A percentile compares a stretch with the other conserved stretches of the same genome.
phyloP scores from a whole-genome alignment of 1,139 yeast species.

The Pichia terricola region DNA sequence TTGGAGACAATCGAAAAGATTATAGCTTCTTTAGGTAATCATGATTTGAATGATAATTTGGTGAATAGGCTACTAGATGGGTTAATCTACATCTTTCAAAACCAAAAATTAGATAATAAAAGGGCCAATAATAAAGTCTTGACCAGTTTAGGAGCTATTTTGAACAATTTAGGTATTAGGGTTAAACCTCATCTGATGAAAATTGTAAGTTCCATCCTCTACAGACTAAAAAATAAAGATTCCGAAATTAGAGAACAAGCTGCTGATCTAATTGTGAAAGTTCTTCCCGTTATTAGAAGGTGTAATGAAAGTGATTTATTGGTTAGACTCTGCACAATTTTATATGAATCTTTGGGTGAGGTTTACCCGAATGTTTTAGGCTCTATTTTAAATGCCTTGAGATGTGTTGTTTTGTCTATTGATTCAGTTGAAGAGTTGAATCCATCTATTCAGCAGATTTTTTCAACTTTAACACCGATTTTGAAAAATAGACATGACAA shows the following conservation, averaged over 20 bases:
- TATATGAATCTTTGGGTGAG: constrained; percentile 91
- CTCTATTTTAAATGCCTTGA: constrained; percentile 66
- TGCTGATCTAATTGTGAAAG: constrained; percentile 61
- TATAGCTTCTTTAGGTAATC: constrained; percentile 36
- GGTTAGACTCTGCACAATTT: constrained; percentile 59
- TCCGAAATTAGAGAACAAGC: constrained; percentile 79
- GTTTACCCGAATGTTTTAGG: constrained; percentile 92
- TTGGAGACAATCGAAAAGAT: constrained; percentile 56
- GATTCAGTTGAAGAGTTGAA: constrained; percentile 44
- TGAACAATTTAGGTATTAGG: constrained; percentile 59
- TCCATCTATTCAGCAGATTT: constrained; percentile 75
- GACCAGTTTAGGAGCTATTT: constrained; percentile 56
- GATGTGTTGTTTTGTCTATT: constrained; percentile 39
- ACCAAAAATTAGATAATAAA: constrained; percentile 33
- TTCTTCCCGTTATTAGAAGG: constrained; percentile 57
- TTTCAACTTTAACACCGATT: constrained; percentile 88
- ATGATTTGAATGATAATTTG: constrained; percentile 44
- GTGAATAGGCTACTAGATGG: constrained; percentile 76
- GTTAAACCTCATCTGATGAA: constrained; percentile 68
- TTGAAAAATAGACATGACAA: constrained; percentile 82
- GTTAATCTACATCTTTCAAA: constrained; percentile 73
- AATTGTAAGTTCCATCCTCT: constrained; percentile 64
- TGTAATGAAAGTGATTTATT: constrained; percentile 61
- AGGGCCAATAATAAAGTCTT: constrained; percentile 45
- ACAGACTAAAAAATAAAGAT: constrained; percentile 62